Conservation (phyloP, 2,329 filamentous ascomycete species). For the Sporothrix humicola region DNA sequence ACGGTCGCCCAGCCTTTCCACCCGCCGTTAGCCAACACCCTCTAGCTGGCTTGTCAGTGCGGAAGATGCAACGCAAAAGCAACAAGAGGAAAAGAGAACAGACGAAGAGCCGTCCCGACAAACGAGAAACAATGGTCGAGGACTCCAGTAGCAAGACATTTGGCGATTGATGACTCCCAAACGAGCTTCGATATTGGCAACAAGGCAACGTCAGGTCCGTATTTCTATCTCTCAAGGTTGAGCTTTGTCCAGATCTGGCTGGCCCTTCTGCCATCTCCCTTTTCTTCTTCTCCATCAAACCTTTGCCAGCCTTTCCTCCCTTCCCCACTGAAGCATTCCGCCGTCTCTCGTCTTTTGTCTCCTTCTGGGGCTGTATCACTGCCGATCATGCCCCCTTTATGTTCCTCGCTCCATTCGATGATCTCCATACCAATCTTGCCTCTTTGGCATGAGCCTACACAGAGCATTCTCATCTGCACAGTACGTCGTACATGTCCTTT, state of each 20-base stretch:
- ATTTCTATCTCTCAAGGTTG: not conserved
- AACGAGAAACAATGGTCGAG: not conserved
- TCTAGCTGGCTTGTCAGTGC: not conserved
- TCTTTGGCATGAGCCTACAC: constrained; percentile 14
- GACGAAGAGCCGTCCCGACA: not conserved
- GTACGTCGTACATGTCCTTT: too few species aligned
- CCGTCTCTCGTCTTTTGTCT: constrained; percentile 5
- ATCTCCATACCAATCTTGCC: constrained; percentile 14
- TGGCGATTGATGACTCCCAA: constrained; percentile 4
- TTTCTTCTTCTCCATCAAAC: not conserved
- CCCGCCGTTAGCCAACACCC: constrained; percentile 17
- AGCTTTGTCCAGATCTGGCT: too few species aligned
- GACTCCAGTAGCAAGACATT: not conserved
- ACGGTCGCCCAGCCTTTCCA: constrained; percentile 15
- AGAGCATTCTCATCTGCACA: not conserved
- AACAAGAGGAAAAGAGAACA: not conserved
- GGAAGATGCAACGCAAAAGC: not conserved
- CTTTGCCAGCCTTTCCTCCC: not conserved
- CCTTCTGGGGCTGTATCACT: not conserved
- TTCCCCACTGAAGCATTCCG: constrained; percentile 21
- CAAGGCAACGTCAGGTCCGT: not conserved
- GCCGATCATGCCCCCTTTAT: not conserved
- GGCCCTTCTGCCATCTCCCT: not conserved
- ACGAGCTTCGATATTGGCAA: constrained; percentile 22
- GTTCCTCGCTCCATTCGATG: not conserved